These are phyloP conservation scores for Trichosporon coremiiforme DNA, from an alignment of 1,284 basidiomycete genomes.

Conservation along the genomic window DNA sequence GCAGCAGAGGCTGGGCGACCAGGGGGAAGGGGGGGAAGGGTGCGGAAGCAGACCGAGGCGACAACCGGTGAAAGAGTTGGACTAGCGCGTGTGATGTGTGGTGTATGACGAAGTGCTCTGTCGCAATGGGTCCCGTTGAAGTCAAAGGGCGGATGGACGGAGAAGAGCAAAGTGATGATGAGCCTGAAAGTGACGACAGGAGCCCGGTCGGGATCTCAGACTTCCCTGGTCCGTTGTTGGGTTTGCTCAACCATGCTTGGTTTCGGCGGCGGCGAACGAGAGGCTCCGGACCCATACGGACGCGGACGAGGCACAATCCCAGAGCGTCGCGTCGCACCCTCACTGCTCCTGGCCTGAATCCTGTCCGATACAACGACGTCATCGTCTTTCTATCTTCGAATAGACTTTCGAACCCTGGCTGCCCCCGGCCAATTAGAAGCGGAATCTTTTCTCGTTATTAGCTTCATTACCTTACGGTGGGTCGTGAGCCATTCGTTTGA, in stretches of 20 bases:
- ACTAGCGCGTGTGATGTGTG: background rate
- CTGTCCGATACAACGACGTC: background rate
- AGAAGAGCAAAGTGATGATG: background rate
- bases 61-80: background rate
- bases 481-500: background rate
- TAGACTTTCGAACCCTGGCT: background rate
- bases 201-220: background rate
- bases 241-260: background rate
- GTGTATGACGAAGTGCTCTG: background rate
- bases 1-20: background rate
- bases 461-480: background rate
- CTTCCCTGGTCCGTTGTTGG: background rate
- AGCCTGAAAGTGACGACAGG: conserved; percentile 6
- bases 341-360: background rate
- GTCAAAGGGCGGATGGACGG: background rate
- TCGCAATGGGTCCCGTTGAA: background rate
- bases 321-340: conserved; percentile 3
- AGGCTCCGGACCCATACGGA: background rate
- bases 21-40: background rate
- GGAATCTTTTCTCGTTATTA: conserved; percentile 1
- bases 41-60: conserved; percentile 1
- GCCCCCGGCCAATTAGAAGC: background rate
- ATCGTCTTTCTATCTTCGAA: background rate
- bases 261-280: background rate
- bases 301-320: conserved; percentile 6